Percentiles rank a stretch among this genome's conserved stretches.
Conservation (phyloP, 495 filamentous ascomycete species). For the Penicillium bialowiezense region DNA sequence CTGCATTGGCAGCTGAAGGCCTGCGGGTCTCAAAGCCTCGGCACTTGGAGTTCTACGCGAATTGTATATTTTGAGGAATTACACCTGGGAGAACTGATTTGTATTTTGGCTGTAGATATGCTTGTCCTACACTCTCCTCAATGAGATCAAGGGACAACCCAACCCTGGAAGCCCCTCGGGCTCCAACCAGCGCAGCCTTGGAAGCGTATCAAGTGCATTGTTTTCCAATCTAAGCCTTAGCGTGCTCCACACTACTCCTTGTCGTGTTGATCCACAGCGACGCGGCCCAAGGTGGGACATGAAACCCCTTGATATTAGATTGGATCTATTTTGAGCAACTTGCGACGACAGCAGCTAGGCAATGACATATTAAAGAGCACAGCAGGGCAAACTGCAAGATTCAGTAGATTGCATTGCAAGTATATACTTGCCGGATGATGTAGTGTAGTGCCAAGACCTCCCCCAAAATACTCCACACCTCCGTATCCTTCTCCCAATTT, state of each 20-base stretch:
- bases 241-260: slow-evolving; percentile 25
- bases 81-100: neutral
- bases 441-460: slow-evolving; percentile 17
- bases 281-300: slow-evolving; percentile 24
- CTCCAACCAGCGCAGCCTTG: too few relatives aligned
- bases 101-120: too few relatives aligned
- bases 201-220: too few relatives aligned
- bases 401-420: too few relatives aligned
- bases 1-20: slow-evolving; percentile 21
- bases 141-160: too few relatives aligned
- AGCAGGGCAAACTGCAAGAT: neutral
- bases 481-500: slow-evolving; percentile 16
- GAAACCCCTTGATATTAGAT: slow-evolving; percentile 1
- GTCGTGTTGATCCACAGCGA: slow-evolving; percentile 23
- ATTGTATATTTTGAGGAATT: slow-evolving; percentile 6
- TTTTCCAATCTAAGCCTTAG: slow-evolving; percentile 27
- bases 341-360: too few relatives aligned
- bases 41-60: slow-evolving; percentile 18
- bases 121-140: too few relatives aligned
- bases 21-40: slow-evolving; percentile 16
- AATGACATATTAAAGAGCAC: neutral
- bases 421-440: neutral
- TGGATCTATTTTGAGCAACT: neutral
- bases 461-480: slow-evolving; percentile 15
- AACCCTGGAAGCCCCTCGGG: neutral